Conservation (phyloP, 306 rosid genomes). For the Canavalia gladiata region DNA sequence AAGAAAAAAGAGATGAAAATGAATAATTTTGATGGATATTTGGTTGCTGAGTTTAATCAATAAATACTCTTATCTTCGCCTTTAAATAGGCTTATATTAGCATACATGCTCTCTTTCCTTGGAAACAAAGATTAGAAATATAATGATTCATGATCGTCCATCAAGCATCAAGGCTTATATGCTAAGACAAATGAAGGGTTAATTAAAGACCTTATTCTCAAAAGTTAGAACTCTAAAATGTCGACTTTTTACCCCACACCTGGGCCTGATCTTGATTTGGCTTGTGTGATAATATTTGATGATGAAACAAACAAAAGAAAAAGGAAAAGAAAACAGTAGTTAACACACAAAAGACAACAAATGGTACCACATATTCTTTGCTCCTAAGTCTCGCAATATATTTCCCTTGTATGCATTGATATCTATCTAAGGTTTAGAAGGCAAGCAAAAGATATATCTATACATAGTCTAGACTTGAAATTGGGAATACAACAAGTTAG, state of each 20-base stretch:
- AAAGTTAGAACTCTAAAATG: conserved; percentile 25
- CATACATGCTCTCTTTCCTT: conserved; percentile 43
- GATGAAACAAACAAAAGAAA: not conserved
- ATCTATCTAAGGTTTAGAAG: conserved; percentile 59
- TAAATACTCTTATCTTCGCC: conserved; percentile 17
- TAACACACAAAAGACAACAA: conserved; percentile 13
- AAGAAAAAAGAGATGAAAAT: not conserved
- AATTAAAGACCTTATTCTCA: not conserved
- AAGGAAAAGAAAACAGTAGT: not conserved
- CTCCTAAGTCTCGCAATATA: conserved; percentile 66
- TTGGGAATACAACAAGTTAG: conserved; percentile 40
- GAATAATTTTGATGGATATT: conserved; percentile 8
- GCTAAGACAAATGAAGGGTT: conserved; percentile 26
- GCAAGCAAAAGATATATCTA: conserved; percentile 57
- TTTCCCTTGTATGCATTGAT: conserved; percentile 31
- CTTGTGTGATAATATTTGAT: conserved; percentile 43
- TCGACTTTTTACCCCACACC: conserved; percentile 31
- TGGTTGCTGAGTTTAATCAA: not conserved
- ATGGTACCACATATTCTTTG: conserved; percentile 56
- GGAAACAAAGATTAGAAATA: conserved; percentile 50
- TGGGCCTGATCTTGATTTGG: conserved; percentile 28
- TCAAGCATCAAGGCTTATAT: conserved; percentile 29
- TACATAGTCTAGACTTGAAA: conserved; percentile 22
- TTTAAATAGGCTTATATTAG: not conserved
- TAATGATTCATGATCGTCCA: conserved; percentile 43